Base-by-base conservation (phyloP, 352 stramenopile species). In the Phytophthora ohioensis region DNA sequence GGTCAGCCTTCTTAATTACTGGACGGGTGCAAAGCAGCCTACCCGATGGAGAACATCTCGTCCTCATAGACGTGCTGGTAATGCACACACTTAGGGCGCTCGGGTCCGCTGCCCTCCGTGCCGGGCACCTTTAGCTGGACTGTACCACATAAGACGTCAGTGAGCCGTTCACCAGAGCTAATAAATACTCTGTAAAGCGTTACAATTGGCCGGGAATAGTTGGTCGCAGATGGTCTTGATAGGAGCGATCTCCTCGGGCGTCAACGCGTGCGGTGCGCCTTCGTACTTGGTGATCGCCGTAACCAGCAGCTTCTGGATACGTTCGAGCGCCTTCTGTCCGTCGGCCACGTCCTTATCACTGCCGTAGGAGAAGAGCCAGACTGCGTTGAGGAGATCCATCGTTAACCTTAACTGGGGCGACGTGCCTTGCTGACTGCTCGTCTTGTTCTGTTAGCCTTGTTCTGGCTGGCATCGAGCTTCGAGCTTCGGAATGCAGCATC, bases 41-140 rank as follows among this genome's bases (percentile, higher is more conserved):
- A 95, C 88, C 88, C 88, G 57, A 95, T 94, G 27, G 88, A 94
- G 55, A 95, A 85, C 34, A 81, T 81, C 30, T 90, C 71, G 56
- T 94, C 84, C 63, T 94, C 88, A 53, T 86, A 94, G n/a, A 95
- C 83, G 71, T 95, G 86, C 53, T 92, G 67, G 69, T 95, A 95
- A 34, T 77, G 71, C 49, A 94, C 86, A 41, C 63, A 73, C 57
- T 79, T 82, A 34, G 56, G 15, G 15, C 55, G 36, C 41, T 74
- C 36, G 4, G 64, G 32, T 30, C 35, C 39, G 57, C 30, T 32
- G 21, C 62, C 56, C 12, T 52, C 36, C 35, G 55, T 49, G 12
- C 76, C 59, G 9, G 84, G 83, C 7, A 91, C 71, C 17, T 77
- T 82, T 12, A 94, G 59, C 21, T 82, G 73, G 57, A 95, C 85